These are phyloP conservation scores for Rickenella mellea DNA, from an alignment of 768 basidiomycete species.

Conservation along the genomic window DNA sequence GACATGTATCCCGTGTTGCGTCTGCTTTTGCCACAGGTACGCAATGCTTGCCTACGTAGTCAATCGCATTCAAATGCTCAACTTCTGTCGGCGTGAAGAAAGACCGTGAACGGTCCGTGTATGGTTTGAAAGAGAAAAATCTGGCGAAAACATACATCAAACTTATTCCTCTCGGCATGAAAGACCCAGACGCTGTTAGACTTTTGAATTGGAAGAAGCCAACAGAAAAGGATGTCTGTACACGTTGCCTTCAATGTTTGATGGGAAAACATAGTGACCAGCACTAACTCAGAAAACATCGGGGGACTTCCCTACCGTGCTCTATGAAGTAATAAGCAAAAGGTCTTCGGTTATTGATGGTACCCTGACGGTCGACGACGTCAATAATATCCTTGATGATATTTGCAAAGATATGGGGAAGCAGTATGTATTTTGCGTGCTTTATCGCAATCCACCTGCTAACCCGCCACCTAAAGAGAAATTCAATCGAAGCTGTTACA, in stretches of 20 bases:
- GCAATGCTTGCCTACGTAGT: slow-evolving; percentile 4
- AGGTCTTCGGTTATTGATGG: slow-evolving; percentile 75
- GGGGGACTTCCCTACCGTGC: slow-evolving; percentile 82
- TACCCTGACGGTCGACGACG: slow-evolving; percentile 65
- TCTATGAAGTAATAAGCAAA: slow-evolving; percentile 80
- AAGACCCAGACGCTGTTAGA: slow-evolving; percentile 73
- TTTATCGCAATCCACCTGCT: too few relatives aligned
- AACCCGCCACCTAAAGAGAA: slow-evolving; percentile 44
- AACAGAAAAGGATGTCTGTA: slow-evolving; percentile 51
- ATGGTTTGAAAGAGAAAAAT: slow-evolving; percentile 91
- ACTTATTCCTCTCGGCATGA: slow-evolving; percentile 72
- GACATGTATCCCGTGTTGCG: slow-evolving; percentile 88
- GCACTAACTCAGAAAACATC: slow-evolving; percentile 45
- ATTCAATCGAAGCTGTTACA: slow-evolving; percentile 67
- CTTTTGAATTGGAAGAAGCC: slow-evolving; percentile 89
- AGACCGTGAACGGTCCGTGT: slow-evolving; percentile 87
- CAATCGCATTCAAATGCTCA: neutral
- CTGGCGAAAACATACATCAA: slow-evolving; percentile 90
- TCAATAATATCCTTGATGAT: slow-evolving; percentile 77
- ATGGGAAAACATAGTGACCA: neutral
- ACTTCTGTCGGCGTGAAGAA: slow-evolving; percentile 50
- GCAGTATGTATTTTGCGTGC: slow-evolving; percentile 36
- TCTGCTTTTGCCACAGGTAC: slow-evolving; percentile 81
- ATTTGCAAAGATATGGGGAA: slow-evolving; percentile 65
- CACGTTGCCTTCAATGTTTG: neutral